Base-by-base conservation (phyloP, 176 grass and related monocot genomes). In the Phyllostachys edulis region DNA sequence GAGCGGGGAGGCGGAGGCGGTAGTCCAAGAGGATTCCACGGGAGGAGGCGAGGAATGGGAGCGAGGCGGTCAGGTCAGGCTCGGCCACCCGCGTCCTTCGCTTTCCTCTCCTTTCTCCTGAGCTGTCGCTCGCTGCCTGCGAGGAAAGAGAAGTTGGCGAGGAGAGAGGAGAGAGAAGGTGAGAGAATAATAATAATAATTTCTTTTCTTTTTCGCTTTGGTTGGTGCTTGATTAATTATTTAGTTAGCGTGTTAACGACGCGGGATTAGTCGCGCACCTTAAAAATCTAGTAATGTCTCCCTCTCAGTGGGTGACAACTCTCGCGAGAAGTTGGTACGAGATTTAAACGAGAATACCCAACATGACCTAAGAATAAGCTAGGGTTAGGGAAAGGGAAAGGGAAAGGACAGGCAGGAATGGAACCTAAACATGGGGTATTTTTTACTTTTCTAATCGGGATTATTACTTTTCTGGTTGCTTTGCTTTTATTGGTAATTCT, bases 21-120 rank as follows among this genome's bases (percentile, higher is more conserved):
- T 65, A 90, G 83, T 86, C 83, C 84, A 86, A 61, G 83, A 78
- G 66, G 83, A 82, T 71, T 86, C 78, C 72, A 82, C 78, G 47
- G 39, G 41, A 18, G 17, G 23, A 11, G 56, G 77, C 21, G 70
- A 37, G 78, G 76, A 66, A 54, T 9, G 74, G n/a, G 40, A 18
- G 57, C 24, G 46, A 36, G 45, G 87, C 27, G 59, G 56, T 73
- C 69, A 63, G 84, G 76, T 52, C 36, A 36, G 37, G 65, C 32
- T 52, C 9, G 8, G 80, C 81, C 85, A 40, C 26, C 73, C 74
- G 73, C 64, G 50, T 86, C 76, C 37, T 21, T 24, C 78, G 78
- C 77, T 76, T 85, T 85, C 87, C 50, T 81, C 69, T 61, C 62
- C 75, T 9, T 40, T 56, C 67, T 60, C 56, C 42, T 67, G 73